These are phyloP conservation scores for Paraphoma chrysanthemicola DNA, from an alignment of 2,329 filamentous ascomycete species.

Conservation along the genomic window DNA sequence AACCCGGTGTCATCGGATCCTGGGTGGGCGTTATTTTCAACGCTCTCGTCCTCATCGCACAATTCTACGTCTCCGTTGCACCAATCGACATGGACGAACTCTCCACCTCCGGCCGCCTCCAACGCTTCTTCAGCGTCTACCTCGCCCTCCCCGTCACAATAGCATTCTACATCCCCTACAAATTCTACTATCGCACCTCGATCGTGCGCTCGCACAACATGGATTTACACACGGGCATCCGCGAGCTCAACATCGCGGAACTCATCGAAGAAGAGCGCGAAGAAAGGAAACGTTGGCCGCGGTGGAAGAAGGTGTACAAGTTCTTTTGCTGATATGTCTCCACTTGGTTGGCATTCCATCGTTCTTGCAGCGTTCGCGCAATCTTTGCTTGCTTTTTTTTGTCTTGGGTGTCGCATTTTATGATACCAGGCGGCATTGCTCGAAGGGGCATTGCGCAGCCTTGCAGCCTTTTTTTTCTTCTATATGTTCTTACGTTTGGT, in stretches of 20 bases:
- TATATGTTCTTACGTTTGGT: not conserved
- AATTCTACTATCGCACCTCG: constrained; percentile 73
- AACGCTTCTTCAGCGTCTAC: constrained; percentile 77
- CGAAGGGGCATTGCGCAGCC: constrained; percentile 29
- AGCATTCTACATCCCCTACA: constrained; percentile 75
- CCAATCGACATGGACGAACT: constrained; percentile 67
- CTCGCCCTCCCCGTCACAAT: constrained; percentile 73
- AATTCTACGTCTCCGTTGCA: constrained; percentile 87
- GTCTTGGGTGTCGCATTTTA: constrained; percentile 16
- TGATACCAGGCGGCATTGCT: constrained; percentile 45
- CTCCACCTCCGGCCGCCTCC: constrained; percentile 56
- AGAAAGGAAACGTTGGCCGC: constrained; percentile 65
- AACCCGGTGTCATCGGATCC: constrained; percentile 79
- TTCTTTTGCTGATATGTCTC: constrained; percentile 51
- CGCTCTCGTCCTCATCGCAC: constrained; percentile 75
- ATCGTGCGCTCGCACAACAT: constrained; percentile 75
- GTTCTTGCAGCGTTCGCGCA: constrained; percentile 23
- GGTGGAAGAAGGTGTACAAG: constrained; percentile 59
- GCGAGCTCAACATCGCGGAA: constrained; percentile 82
- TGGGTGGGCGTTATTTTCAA: constrained; percentile 83
- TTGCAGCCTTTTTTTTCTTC: constrained; percentile 15
- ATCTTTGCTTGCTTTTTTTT: constrained; percentile 4
- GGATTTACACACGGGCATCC: constrained; percentile 84
- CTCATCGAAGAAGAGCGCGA: constrained; percentile 80
- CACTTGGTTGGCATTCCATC: not conserved